These are phyloP conservation scores for Tubosaeta sp. DNA, from an alignment of 768 basidiomycete species.

Conservation along the genomic window DNA sequence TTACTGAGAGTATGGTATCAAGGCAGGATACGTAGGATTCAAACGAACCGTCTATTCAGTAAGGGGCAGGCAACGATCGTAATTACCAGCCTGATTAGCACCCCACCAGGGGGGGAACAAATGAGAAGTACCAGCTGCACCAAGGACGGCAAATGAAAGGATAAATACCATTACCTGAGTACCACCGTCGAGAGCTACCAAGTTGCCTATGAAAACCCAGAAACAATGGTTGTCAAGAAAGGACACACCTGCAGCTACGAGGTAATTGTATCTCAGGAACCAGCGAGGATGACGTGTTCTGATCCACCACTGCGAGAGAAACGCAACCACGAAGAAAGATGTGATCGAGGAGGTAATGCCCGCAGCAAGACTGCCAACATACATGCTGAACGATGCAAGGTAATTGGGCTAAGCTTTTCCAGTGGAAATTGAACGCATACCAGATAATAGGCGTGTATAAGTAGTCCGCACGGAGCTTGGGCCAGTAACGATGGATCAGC, in stretches of 20 bases:
- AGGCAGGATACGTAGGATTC: not conserved
- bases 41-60: conserved; percentile 6
- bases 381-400: not conserved
- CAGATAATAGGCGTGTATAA: conserved; percentile 30
- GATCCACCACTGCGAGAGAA: conserved; percentile 37
- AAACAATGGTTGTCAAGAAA: not conserved
- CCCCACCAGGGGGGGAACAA: conserved; percentile 59
- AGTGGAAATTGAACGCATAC: conserved; percentile 10
- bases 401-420: not conserved
- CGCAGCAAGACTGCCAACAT: conserved; percentile 14
- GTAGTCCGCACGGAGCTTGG: conserved; percentile 25
- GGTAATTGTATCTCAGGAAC: conserved; percentile 38
- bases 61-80: conserved; percentile 21
- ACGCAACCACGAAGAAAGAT: conserved; percentile 20
- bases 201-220: not conserved
- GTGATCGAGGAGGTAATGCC: conserved; percentile 28
- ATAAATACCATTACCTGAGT: conserved; percentile 54
- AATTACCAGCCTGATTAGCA: conserved; percentile 48
- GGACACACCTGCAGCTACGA: conserved; percentile 39
- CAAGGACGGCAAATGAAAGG: conserved; percentile 47
- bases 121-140: conserved; percentile 45
- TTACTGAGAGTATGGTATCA: too few species aligned
- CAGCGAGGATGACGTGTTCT: conserved; percentile 33
- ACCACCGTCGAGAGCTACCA: conserved; percentile 34
- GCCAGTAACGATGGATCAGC: conserved; percentile 35